Evolutionary conservation across 192 early-diverging fungal genomes (phyloP).

Genomic region (Umbelopsis vinacea): DNA sequence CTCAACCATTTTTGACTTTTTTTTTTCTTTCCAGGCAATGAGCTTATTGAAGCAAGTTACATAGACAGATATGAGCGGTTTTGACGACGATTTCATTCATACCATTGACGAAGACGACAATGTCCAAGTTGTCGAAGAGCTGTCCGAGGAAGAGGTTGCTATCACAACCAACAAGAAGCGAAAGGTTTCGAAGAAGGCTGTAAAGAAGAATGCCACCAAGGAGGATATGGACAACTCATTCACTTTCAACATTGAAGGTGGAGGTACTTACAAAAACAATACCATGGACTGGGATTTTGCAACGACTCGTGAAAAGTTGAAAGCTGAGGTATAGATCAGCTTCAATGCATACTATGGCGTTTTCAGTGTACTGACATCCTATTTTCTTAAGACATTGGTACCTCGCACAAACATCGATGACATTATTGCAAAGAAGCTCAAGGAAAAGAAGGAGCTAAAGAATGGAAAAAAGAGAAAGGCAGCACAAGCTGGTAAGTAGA

Average conservation of each 20-base stretch:
- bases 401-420: conserved; percentile 41
- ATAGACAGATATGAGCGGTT: background rate
- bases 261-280: conserved; percentile 32
- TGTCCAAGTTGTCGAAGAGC: conserved; percentile 10
- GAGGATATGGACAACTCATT: conserved; percentile 74
- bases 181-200: conserved; percentile 43
- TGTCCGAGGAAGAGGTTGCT: conserved; percentile 38
- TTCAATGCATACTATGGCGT: background rate
- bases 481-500: conserved; percentile 33
- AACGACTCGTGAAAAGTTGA: conserved; percentile 74
- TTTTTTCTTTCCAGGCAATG: background rate
- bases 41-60: background rate
- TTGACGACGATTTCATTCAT: conserved; percentile 22
- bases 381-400: conserved; percentile 2
- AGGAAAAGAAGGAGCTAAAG: conserved; percentile 28
- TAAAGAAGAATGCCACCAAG: conserved; percentile 32
- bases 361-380: background rate
- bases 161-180: conserved; percentile 39
- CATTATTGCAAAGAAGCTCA: conserved; percentile 48
- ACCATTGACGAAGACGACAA: conserved; percentile 21
- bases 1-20: conserved; percentile 13
- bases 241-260: conserved; percentile 78
- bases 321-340: conserved; percentile 49
- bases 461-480: conserved; percentile 35
- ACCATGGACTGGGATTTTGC: conserved; percentile 76